Percentiles rank a stretch among this genome's conserved stretches.
Evolutionary conservation across 495 filamentous ascomycete genomes (phyloP).

Genomic region (Parathielavia appendiculata): DNA sequence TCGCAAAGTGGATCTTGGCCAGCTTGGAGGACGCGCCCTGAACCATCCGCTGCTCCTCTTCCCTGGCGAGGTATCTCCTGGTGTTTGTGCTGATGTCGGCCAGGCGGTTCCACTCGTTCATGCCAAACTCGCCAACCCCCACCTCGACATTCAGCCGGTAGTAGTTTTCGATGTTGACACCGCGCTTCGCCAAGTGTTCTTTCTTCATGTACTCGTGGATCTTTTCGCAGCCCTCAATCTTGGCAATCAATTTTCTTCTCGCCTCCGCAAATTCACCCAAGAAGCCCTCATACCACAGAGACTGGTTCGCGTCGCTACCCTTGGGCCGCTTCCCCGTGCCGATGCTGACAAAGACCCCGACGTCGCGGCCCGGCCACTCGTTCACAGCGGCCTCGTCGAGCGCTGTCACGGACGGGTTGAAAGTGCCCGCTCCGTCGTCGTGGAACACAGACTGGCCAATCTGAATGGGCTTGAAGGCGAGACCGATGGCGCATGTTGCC

Average conservation of each 20-base stretch:
- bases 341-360: conserved; percentile 85
- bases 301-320: conserved; percentile 59
- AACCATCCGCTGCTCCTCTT: conserved; percentile 69
- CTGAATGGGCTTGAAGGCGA: conserved; percentile 93
- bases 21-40: conserved; percentile 73
- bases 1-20: conserved; percentile 71
- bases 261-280: conserved; percentile 90
- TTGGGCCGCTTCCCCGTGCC: conserved; percentile 86
- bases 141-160: conserved; percentile 96
- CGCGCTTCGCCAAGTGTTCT: conserved; percentile 68
- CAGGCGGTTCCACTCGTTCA: conserved; percentile 96
- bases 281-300: conserved; percentile 90
- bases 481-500: conserved; percentile 84
- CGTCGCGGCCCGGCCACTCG: conserved; percentile 89
- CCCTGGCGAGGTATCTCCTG: conserved; percentile 69
- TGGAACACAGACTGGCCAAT: conserved; percentile 91
- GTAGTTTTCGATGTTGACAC: conserved; percentile 86
- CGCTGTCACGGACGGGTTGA: conserved; percentile 79
- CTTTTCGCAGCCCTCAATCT: conserved; percentile 92
- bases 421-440: conserved; percentile 87
- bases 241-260: conserved; percentile 69
- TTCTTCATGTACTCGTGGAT: conserved; percentile 79
- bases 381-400: conserved; percentile 87
- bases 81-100: conserved; percentile 92
- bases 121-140: conserved; percentile 94